Evolutionary conservation across 2,329 filamentous ascomycete genomes (phyloP), one percentile per base, ranked within the genome.

Genomic region (Apiospora saccharicola): DNA sequence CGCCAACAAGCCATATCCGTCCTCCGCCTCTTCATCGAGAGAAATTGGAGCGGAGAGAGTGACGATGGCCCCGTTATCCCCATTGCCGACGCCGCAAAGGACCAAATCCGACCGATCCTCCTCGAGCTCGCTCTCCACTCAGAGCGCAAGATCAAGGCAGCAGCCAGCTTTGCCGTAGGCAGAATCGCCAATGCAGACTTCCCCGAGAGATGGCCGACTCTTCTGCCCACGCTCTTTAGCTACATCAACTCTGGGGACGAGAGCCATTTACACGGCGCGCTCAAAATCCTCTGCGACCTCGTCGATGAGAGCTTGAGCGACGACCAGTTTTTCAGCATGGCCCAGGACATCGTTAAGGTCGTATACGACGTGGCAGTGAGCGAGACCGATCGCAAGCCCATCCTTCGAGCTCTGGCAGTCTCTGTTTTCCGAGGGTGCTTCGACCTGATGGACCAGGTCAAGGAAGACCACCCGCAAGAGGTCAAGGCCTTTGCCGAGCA

Each of bases 101-200:
- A 88, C 47, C 88, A 92, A 79, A 86, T 98, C 75, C 91, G 94
- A 77, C 88, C 90, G 74, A 87, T 90, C 72, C 85, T 98, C 75
- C 88, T 99, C 70, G 91, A 94, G 74, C 87, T 98, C 71, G 93
- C 93, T 30, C 88, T 95, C 68, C 93, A 90, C 73, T 85, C 88
- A 57, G 94, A 98, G 79, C 90, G 94, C 77, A 98, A 94, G 84
- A 92, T 98, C 80, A 96, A 96, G 85, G 90, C 92, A 71, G 91
- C 93, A n/a, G 94, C 96, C 70, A 97, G 90, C 81, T 90, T 88
- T 76, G 89, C 93, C 6, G 94, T 98, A 74, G 96, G 95, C 86
- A 98, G 98, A 85, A 97, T 99, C 77, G 96, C 96, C 72, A 93
- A 91, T 75, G 90, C 92, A 79, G 96, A 99, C 85, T 98, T 97